A percentile compares a stretch with the other conserved stretches of the same genome.
These are phyloP conservation scores for Talaromyces sp. DNA, from an alignment of 2,329 filamentous ascomycete genomes.

Conservation along the genomic window DNA sequence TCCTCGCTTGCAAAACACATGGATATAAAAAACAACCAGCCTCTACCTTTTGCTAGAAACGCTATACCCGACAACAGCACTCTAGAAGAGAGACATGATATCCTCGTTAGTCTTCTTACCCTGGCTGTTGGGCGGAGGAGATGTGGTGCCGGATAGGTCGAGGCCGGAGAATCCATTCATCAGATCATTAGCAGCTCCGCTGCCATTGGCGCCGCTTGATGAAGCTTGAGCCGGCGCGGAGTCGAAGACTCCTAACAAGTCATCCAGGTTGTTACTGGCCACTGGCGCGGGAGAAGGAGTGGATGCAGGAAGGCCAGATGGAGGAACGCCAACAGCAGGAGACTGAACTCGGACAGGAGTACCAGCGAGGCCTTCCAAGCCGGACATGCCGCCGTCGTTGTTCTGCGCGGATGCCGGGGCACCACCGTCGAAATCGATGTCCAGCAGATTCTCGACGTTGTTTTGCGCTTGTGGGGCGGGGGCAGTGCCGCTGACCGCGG, in stretches of 20 bases:
- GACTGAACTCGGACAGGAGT: conserved; percentile 55
- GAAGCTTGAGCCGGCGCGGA: conserved; percentile 43
- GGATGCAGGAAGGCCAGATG: conserved; percentile 25
- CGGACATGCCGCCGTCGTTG: conserved; percentile 67
- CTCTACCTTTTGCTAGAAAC: conserved; percentile 3
- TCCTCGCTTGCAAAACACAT: conserved; percentile 28
- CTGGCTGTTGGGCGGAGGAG: conserved; percentile 26
- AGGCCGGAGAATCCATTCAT: conserved; percentile 82
- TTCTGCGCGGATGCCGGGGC: conserved; percentile 84
- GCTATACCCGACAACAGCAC: conserved; percentile 12
- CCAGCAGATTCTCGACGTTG: conserved; percentile 92
- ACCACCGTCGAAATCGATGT: conserved; percentile 93
- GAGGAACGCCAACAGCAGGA: conserved; percentile 41
- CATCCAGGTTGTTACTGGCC: conserved; percentile 68
- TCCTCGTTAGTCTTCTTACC: conserved; percentile 59
- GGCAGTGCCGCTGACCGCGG: conserved; percentile 60
- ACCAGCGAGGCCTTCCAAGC: conserved; percentile 60
- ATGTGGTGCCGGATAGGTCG: conserved; percentile 64
- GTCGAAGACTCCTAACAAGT: conserved; percentile 74
- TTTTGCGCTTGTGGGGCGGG: conserved; percentile 59
- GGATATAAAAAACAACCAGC: conserved; percentile 22
- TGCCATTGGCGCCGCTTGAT: conserved; percentile 34
- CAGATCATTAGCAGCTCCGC: conserved; percentile 56
- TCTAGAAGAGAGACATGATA: conserved; percentile 58
- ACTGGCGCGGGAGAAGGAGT: conserved; percentile 30